Percentiles rank a stretch among this genome's conserved stretches.
These are phyloP conservation scores for Novymonas esmeraldas DNA, from an alignment of 208 protist species.

Conservation along the genomic window DNA sequence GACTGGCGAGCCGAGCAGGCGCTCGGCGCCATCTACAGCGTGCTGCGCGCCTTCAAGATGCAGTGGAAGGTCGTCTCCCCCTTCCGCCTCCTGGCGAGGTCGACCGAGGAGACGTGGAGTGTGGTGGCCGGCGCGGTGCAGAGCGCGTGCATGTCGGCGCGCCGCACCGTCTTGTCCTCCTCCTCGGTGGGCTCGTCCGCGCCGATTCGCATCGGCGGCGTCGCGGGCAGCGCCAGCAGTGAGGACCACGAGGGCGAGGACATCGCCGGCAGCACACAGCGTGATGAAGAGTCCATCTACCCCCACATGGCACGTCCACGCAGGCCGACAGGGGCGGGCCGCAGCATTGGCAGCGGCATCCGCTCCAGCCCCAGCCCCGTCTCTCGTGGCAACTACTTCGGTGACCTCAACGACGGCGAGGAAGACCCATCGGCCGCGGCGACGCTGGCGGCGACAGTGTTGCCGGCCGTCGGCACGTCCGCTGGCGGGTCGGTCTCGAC, in stretches of 20 bases:
- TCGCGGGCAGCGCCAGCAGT: slow-evolving; percentile 3
- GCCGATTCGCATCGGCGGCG: slow-evolving; percentile 32
- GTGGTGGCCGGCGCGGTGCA: slow-evolving; percentile 28
- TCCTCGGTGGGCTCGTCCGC: slow-evolving; percentile 20
- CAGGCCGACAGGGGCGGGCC: slow-evolving; percentile 5
- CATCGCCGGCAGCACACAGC: slow-evolving; percentile 24
- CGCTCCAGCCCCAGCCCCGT: slow-evolving; percentile 15
- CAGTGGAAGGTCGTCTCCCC: slow-evolving; percentile 87
- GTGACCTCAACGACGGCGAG: slow-evolving; percentile 10
- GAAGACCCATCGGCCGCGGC: neutral
- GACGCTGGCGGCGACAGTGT: neutral
- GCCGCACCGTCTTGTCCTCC: neutral
- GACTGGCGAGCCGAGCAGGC: slow-evolving; percentile 58
- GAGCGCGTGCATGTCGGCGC: neutral
- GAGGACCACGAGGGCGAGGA: slow-evolving; percentile 29
- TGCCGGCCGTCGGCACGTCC: neutral
- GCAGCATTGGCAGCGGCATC: slow-evolving; percentile 16
- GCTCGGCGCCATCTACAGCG: slow-evolving; percentile 63
- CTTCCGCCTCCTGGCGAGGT: slow-evolving; percentile 69
- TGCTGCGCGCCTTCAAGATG: slow-evolving; percentile 65
- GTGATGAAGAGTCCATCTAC: slow-evolving; percentile 23
- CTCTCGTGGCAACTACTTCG: slow-evolving; percentile 32
- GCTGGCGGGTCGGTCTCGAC: neutral
- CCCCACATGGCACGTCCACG: slow-evolving; percentile 11
- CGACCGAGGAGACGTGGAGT: slow-evolving; percentile 60